Percentiles rank a stretch among this genome's conserved stretches.
Conservation (phyloP, 306 rosid genomes). For the Astragalus glycyphyllos region DNA sequence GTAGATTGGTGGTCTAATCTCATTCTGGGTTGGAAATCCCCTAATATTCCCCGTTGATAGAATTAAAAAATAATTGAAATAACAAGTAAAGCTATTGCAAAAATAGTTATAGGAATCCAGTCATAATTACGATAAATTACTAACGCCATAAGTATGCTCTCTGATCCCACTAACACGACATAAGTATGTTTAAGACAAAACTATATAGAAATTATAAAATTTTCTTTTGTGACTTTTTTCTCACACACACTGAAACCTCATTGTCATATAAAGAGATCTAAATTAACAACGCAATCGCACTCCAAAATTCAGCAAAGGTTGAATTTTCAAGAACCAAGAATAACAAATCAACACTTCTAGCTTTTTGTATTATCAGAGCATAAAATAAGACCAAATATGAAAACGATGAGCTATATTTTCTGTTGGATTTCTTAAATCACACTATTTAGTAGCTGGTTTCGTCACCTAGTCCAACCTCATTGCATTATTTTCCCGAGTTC, state of each 20-base stretch:
- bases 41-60: no score
- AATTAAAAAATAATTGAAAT: no score
- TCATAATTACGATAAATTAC: no score
- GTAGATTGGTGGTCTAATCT: no score
- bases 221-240: neutral
- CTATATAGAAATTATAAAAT: neutral
- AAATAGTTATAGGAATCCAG: no score
- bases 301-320: slow-evolving; percentile 22
- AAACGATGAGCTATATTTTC: no score
- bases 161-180: no score
- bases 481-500: slow-evolving; percentile 21
- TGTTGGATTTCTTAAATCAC: no score
- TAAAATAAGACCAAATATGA: neutral
- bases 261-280: neutral
- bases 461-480: slow-evolving; percentile 31
- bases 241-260: slow-evolving; percentile 19
- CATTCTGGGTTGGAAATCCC: no score
- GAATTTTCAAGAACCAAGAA: slow-evolving; percentile 17
- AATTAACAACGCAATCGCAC: slow-evolving; percentile 18
- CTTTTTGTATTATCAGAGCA: neutral
- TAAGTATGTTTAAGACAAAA: no score
- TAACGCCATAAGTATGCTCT: no score
- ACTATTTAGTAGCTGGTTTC: slow-evolving; percentile 30
- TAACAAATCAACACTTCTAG: slow-evolving; percentile 22
- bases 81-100: no score